Evolutionary conservation across 1,139 yeast genomes (phyloP).

Genomic region (Trichomonascaceae sp.): DNA sequence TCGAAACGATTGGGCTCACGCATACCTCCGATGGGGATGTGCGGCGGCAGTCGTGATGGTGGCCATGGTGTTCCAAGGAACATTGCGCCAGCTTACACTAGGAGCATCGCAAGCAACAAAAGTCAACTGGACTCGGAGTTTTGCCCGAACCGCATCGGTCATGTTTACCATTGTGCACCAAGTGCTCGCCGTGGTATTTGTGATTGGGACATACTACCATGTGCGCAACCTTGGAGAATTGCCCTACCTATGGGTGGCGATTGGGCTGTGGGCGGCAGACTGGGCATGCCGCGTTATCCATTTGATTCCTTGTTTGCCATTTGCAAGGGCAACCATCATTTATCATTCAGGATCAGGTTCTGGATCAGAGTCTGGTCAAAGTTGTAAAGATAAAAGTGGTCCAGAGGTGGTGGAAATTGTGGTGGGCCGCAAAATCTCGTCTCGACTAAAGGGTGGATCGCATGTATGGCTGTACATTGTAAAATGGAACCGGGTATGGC

Average conservation of each 20-base stretch:
- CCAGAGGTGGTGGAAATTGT: constrained; percentile 20
- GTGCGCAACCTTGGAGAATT: constrained; percentile 26
- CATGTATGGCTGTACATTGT: constrained; percentile 47
- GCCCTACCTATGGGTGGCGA: neutral
- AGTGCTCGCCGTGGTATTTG: constrained; percentile 20
- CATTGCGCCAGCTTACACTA: neutral
- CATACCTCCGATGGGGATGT: constrained; percentile 4
- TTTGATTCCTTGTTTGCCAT: neutral
- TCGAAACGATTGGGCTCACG: constrained; percentile 1
- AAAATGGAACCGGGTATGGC: constrained; percentile 29
- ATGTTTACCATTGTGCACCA: constrained; percentile 32
- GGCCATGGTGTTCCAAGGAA: constrained; percentile 1
- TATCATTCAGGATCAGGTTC: constrained; percentile 24
- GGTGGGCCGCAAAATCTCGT: constrained; percentile 16
- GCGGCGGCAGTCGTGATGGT: constrained; percentile 1
- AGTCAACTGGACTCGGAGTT: neutral
- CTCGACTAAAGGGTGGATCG: constrained; percentile 41
- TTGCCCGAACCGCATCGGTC: neutral
- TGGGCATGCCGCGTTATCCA: neutral
- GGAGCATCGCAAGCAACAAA: neutral
- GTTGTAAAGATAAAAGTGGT: constrained; percentile 18
- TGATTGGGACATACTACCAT: constrained; percentile 34
- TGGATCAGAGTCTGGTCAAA: constrained; percentile 22
- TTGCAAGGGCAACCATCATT: constrained; percentile 17
- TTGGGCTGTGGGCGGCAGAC: neutral